Base-by-base conservation (phyloP, 139 green algal species). In the Chlorella sp. region DNA sequence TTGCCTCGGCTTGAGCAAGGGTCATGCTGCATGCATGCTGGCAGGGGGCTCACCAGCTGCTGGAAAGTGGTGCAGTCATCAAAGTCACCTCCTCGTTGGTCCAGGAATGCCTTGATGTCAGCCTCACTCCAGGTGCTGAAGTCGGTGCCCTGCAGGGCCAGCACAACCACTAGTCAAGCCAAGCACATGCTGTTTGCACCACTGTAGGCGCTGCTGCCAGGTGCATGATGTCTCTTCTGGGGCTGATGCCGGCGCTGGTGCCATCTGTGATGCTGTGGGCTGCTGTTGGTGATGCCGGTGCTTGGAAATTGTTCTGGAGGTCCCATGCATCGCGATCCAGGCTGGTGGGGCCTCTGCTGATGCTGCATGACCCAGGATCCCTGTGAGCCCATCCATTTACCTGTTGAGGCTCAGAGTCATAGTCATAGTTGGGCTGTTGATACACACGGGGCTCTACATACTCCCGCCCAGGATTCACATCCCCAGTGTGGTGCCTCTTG, bases 51-150 rank as follows among this genome's bases (percentile, higher is more conserved):
- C 49, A 91, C 88, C 86, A 91, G 77, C 33, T 78, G 70, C 5
- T 74, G 63, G 22, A 83, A 80, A 49, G 55, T 82, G 0, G 31
- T 27, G 70, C 84, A 91, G 71, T 92, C 82, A 36, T 93, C 90
- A 75, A 75, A 91, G 70, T 95, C 90, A 31, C 92, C 90, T 1
- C 90, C 90, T 2, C 89, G 80, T 64, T 85, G 74, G 31, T 94
- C 89, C 35, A 95, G 73, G 60, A 95, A 94, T 0, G 63, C 73
- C 72, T 87, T 55, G 42, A 55, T 55, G 42, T 55, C 10, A 10
- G 10, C 42, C 17, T 10, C 10, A 10, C 10, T 17, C 42, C 42
- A 55, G 17, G 42, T 55, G 10, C 42, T 10, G 42, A 55, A 55
- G 17, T 55, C 42, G 10, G 42, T 55, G 10, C n/a, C n/a, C n/a